Evolutionary conservation across 177 flowering plant species (phyloP), one percentile per base, ranked within the genome.

Genomic region (Vitis hybrid): DNA sequence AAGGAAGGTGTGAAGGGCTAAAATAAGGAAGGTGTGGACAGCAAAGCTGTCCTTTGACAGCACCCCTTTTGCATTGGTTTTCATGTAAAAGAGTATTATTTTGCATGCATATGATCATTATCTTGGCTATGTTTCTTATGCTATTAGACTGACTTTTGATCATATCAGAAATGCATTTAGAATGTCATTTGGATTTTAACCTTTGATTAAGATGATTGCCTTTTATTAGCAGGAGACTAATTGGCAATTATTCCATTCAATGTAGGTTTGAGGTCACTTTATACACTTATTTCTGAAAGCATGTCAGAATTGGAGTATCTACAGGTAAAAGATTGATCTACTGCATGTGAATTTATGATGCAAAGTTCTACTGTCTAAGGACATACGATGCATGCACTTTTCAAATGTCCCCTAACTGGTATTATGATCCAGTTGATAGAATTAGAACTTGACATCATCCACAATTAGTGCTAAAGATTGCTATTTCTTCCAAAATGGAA

Each of bases 251-350:
- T 35, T 35, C 5, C 40, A 5, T 4, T 35, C 40, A 68, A 61
- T 89, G 80, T 62, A 94, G 98, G 98, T 77, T 80, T 94, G 75
- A 90, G 98, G 75, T 94, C 98, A 8, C 77, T 92, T 17, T 94
- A 86, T 78, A 83, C 89, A 15, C 87, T 94, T 49, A 79, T 94
- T 66, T 91, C 95, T 67, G 92, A 88, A 77, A 85, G 94, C 51
- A 90, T 94, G 97, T 80, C 87, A 13, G 91, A 92, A 21, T 79
- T 94, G 90, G 94, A 91, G 77, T 94, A 94, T 72, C 79, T 94
- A 63, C 98, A 92, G 95, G 98, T 92, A 73, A 72, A 64, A 52
- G 65, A 60, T 55, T 8, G 13, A 49, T 10, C 60, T 73, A 11
- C 46, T 55, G 24, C 65, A 35, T 24, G 15, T 66, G 58, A 50